A percentile compares a stretch with the other conserved stretches of the same genome.
phyloP scores from a whole-genome alignment of 257 asterid genomes.

The Thymus mandschuricus region DNA sequence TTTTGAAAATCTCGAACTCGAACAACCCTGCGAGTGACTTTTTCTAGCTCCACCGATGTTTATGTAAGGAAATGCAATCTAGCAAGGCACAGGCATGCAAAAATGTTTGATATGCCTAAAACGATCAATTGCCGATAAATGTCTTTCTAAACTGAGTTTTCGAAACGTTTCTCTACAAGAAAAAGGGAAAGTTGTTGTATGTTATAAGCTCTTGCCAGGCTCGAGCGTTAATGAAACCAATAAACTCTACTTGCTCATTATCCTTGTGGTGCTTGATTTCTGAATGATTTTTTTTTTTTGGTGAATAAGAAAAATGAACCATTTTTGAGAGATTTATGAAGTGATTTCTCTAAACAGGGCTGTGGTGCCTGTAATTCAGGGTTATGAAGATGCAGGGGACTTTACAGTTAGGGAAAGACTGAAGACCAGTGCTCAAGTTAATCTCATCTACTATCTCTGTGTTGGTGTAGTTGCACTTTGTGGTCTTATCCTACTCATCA shows the following conservation, averaged over 20 bases:
- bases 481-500: slow-evolving; percentile 60
- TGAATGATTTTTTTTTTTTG: too few species aligned
- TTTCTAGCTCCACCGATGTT: too few species aligned
- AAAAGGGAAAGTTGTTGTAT: too few species aligned
- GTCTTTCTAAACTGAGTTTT: not conserved
- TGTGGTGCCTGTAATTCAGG: slow-evolving; percentile 88
- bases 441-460: slow-evolving; percentile 61
- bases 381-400: slow-evolving; percentile 92
- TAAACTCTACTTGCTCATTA: not conserved
- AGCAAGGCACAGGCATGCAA: too few species aligned
- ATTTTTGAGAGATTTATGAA: slow-evolving; percentile 44
- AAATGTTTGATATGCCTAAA: too few species aligned
- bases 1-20: too few species aligned
- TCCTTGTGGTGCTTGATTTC: not conserved
- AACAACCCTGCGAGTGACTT: too few species aligned
- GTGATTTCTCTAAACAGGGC: slow-evolving; percentile 73
- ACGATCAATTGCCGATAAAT: too few species aligned
- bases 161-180: not conserved
- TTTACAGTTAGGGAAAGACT: slow-evolving; percentile 66
- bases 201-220: too few species aligned
- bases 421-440: slow-evolving; percentile 70
- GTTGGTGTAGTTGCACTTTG: slow-evolving; percentile 63
- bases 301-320: slow-evolving; percentile 22
- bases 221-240: not conserved
- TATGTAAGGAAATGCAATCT: too few species aligned